Conservation (phyloP, 2,329 filamentous ascomycete genomes). For the Ilyonectria mors-panacis region DNA sequence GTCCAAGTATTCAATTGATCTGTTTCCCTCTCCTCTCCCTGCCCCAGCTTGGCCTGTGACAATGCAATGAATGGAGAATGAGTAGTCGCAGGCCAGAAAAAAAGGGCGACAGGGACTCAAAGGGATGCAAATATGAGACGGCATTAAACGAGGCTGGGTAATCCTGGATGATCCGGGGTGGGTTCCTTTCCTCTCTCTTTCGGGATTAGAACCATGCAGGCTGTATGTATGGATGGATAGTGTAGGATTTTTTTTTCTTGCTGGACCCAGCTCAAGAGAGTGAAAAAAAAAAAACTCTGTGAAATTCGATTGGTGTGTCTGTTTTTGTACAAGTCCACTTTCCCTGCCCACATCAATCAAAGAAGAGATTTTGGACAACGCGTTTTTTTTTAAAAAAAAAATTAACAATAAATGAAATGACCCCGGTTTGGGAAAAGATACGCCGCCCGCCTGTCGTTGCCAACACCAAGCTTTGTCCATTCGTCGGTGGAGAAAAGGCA, state of each 20-base stretch:
- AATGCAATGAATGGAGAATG: background rate
- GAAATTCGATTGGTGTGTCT: slow-evolving; percentile 50
- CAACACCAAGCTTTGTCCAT: slow-evolving; percentile 12
- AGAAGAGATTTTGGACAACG: slow-evolving; percentile 28
- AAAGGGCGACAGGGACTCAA: slow-evolving; percentile 8
- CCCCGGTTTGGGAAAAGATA: slow-evolving; percentile 23
- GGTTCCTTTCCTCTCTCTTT: slow-evolving; percentile 30
- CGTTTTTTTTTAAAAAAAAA: slow-evolving; percentile 24
- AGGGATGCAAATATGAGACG: slow-evolving; percentile 9
- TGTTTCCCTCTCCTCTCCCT: background rate
- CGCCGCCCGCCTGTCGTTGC: slow-evolving; percentile 21
- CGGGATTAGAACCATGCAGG: slow-evolving; percentile 41
- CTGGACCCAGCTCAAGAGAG: slow-evolving; percentile 36
- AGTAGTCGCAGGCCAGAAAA: background rate
- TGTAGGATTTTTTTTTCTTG: slow-evolving; percentile 16
- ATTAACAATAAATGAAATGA: slow-evolving; percentile 22
- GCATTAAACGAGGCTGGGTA: slow-evolving; percentile 19
- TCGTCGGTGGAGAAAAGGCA: slow-evolving; percentile 3
- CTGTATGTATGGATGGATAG: slow-evolving; percentile 21
- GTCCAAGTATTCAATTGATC: background rate
- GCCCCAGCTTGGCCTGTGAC: background rate
- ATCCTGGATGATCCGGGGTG: slow-evolving; percentile 23
- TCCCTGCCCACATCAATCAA: slow-evolving; percentile 45
- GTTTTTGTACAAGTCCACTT: slow-evolving; percentile 48
- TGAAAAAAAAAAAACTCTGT: slow-evolving; percentile 37